These are phyloP conservation scores for Marasmius fiardii DNA, from an alignment of 1,284 basidiomycete species.

Conservation along the genomic window DNA sequence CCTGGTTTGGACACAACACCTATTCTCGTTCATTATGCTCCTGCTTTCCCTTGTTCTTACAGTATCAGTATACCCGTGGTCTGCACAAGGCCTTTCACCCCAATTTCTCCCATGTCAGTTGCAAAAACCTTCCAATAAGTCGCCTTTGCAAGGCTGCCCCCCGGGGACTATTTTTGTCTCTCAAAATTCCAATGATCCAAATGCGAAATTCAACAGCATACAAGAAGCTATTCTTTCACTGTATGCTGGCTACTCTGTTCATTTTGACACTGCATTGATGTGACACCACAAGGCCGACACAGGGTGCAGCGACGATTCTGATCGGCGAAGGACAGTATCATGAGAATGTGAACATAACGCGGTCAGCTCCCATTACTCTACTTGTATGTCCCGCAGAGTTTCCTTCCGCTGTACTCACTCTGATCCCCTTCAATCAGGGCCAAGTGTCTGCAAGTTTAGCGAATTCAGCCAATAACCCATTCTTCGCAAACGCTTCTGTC, in stretches of 20 bases:
- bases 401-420: neutral
- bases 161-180: constrained; percentile 57
- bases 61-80: neutral
- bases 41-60: neutral
- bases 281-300: constrained; percentile 32
- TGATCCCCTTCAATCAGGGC: constrained; percentile 33
- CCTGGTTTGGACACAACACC: too few relatives aligned
- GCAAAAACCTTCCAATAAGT: constrained; percentile 35
- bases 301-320: constrained; percentile 44
- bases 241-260: constrained; percentile 32
- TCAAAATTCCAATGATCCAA: constrained; percentile 31
- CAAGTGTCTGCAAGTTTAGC: constrained; percentile 38
- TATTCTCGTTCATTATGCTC: neutral
- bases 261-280: neutral
- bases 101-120: constrained; percentile 46
- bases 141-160: constrained; percentile 52
- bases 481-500: constrained; percentile 28
- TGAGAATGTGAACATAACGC: constrained; percentile 56
- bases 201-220: constrained; percentile 43
- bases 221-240: constrained; percentile 53
- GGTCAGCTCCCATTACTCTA: constrained; percentile 50
- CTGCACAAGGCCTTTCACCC: constrained; percentile 37
- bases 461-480: constrained; percentile 26
- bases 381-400: constrained; percentile 32
- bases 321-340: constrained; percentile 60